Conservation (phyloP, 1,284 basidiomycete genomes). For the Calocybe gambosa region DNA sequence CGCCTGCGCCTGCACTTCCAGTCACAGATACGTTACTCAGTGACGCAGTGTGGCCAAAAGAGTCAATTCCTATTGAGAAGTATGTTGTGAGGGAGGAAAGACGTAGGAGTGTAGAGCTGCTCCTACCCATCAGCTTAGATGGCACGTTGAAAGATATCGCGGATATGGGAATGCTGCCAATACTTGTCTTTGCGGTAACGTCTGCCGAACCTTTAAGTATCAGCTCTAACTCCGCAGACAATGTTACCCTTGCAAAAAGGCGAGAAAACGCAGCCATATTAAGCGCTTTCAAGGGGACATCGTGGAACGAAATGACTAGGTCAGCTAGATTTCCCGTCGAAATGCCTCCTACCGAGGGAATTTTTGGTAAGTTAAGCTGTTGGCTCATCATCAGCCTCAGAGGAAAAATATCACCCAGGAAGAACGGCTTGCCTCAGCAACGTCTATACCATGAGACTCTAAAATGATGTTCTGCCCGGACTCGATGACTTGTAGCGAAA, state of each 20-base stretch:
- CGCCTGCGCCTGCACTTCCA: conserved; percentile 56
- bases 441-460: conserved; percentile 40
- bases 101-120: not conserved
- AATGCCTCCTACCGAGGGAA: conserved; percentile 50
- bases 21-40: conserved; percentile 51
- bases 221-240: conserved; percentile 40
- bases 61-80: conserved; percentile 37
- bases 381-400: conserved; percentile 4
- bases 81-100: not conserved
- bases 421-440: conserved; percentile 41
- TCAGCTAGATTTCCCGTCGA: conserved; percentile 64
- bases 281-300: conserved; percentile 51
- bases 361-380: conserved; percentile 50
- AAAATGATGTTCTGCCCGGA: conserved; percentile 52
- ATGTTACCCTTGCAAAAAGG: conserved; percentile 57
- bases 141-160: conserved; percentile 60
- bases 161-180: conserved; percentile 63
- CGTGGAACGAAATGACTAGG: conserved; percentile 50
- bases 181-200: conserved; percentile 57
- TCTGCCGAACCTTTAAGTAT: conserved; percentile 53
- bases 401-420: not conserved
- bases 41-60: conserved; percentile 44
- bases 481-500: conserved; percentile 62
- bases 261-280: conserved; percentile 50
- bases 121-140: conserved; percentile 46